Evolutionary conservation across 2,329 filamentous ascomycete genomes (phyloP), one percentile per base, ranked within the genome.

Genomic region (Chrysosporium queenslandicum): DNA sequence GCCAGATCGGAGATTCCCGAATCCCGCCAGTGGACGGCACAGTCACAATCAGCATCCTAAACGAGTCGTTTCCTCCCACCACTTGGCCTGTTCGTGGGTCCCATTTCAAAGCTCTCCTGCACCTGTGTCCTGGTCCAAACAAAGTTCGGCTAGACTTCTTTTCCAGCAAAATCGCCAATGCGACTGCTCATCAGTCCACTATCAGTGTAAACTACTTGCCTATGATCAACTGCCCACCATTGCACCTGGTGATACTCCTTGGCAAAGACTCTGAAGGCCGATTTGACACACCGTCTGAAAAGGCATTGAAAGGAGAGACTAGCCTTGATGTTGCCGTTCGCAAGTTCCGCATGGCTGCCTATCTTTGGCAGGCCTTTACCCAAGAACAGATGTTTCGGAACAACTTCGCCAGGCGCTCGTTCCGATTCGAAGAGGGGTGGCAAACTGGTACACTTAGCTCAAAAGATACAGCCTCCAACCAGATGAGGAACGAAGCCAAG

Each of bases 301-400:
- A 86, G 46, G 73, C 79, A 52, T 81, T 86, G 66, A 82, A 78
- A 59, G 90, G 94, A 74, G 90, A 87, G 16, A 94, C 95, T 67
- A 79, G 78, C 1, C 65, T 97, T 32, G 83, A 90, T 9, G 81
- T 80, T 6, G 92, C 92, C 0, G 77, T 94, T 48, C 81, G 80
- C 62, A 98, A 98, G 66, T 96, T 92, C 66, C 81, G 90, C 57
- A 96, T 94, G 86, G 85, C 89, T 16, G 91, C 88, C 21, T 96
- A 97, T 65, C 75, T 97, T 12, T 97, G 92, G 90, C 92, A 98
- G 66, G 88, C 90, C 6, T 97, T 94, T 63, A 97, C 91, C 0
- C 88, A 87, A 5, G 92, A 98, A 67, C 90, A 97, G 66, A 97
- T 97, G 91, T 85, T 81, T 66, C 83, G 88, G 57, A 86, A 95